phyloP scores from a whole-genome alignment of 2,329 filamentous ascomycete species.

The Aureobasidium sp. region DNA sequence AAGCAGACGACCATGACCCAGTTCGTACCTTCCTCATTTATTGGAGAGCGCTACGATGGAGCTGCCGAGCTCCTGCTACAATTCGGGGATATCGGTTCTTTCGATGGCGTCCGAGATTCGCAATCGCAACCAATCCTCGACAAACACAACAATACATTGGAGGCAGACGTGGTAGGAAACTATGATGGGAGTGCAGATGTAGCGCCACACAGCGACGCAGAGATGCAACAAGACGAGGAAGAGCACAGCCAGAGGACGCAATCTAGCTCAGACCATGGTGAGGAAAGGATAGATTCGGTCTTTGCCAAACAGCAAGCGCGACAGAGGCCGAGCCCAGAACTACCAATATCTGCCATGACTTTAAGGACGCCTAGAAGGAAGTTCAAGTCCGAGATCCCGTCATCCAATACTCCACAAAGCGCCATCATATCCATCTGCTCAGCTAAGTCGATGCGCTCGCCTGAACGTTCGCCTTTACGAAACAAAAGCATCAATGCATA shows the following conservation, averaged over 20 bases:
- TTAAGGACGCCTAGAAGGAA: neutral
- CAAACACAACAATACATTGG: too few relatives aligned
- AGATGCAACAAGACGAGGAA: neutral
- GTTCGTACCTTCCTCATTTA: slow-evolving; percentile 11
- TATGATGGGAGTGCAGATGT: neutral
- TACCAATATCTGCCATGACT: neutral
- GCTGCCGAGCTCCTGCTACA: slow-evolving; percentile 1
- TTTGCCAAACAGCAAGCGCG: slow-evolving; percentile 12
- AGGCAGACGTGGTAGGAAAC: too few relatives aligned
- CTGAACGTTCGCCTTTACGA: slow-evolving; percentile 17
- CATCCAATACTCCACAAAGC: slow-evolving; percentile 20
- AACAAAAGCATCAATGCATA: slow-evolving; percentile 12
- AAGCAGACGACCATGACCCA: slow-evolving; percentile 16
- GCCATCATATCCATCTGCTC: slow-evolving; percentile 16
- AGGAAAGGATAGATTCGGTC: slow-evolving; percentile 4
- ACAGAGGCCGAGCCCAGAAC: slow-evolving; percentile 7
- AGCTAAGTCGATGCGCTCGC: slow-evolving; percentile 2
- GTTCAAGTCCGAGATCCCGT: slow-evolving; percentile 17
- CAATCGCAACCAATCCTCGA: neutral
- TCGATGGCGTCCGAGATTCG: neutral
- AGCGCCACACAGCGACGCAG: neutral
- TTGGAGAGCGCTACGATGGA: neutral
- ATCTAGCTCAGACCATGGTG: neutral
- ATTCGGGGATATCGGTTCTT: neutral
- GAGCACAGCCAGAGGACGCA: neutral